Evolutionary conservation across 2,329 filamentous ascomycete genomes (phyloP), one percentile per base, ranked within the genome.

Genomic region (Blumeriella jaapii): DNA sequence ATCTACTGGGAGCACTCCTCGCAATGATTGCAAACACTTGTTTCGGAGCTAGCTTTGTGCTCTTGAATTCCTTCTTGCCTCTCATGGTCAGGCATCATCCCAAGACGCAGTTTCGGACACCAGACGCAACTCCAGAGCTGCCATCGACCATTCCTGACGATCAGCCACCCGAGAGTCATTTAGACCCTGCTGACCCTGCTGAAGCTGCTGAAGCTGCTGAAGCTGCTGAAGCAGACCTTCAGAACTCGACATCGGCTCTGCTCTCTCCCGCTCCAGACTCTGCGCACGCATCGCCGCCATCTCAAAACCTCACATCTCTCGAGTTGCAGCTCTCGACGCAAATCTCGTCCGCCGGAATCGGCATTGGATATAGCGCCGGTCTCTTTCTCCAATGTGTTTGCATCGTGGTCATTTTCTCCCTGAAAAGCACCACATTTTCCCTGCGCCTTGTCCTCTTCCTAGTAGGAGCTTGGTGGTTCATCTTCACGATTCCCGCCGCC

Each of bases 21-120:
- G 87, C 91, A 18, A 84, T 96, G 45, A 65, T 96, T 31, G 82
- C 87, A 22, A 96, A 96, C 56, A 93, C 85, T 1, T 89, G 85
- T 28, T 93, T 95, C 54, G 91, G 91, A 14, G 86, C 87, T 11
- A 94, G 86, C 0, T 96, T 94, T 57, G 91, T 98, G 2, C 69
- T 98, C 9, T 64, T 98, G 29, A 98, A 98, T 61, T 94, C 87
- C 0, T 98, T 95, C 52, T 64, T 98, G 27, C 91, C 91, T 0
- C 65, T 98, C 6, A 69, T 98, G 7, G 91, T 96, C 38, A 74
- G 89, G 29, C 77, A 93, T 54, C 86, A 96, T 57, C 79, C 54
- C 2, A 51, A 47, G 31, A 41, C 49, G 16, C 52, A 55, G 41
- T 53, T 50, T 29, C 40, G 39, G 13, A 46, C 32, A 29, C 51